Conservation (phyloP, 306 rosid species). For the Quercus agrifolia region DNA sequence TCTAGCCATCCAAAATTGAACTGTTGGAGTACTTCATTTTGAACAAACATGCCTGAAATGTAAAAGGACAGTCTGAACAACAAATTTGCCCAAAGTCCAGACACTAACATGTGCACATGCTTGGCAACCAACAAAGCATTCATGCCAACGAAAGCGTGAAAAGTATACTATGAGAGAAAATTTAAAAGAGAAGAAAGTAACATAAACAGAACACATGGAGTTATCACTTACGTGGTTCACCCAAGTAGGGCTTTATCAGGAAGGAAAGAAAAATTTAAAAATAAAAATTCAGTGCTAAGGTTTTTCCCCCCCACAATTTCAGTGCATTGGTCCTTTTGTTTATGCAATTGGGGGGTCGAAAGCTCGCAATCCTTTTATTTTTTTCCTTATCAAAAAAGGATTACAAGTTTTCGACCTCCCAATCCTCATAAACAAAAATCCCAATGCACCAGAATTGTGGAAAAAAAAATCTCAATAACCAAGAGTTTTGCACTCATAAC, state of each 20-base stretch:
- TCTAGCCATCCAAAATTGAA: not conserved
- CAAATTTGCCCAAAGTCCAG: not conserved
- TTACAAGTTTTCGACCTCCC: not conserved
- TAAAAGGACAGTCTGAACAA: not conserved
- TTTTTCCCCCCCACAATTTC: too few relatives aligned
- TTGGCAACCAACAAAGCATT: not conserved
- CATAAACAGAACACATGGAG: not conserved
- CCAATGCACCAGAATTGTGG: too few relatives aligned
- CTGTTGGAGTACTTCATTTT: not conserved
- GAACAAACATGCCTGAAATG: not conserved
- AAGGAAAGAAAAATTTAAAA: too few relatives aligned
- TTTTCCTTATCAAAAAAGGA: not conserved
- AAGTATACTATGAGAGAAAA: not conserved
- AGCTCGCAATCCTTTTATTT: too few relatives aligned
- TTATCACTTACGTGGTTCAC: not conserved
- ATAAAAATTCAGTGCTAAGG: too few relatives aligned
- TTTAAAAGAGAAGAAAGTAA: too few relatives aligned
- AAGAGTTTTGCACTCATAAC: too few relatives aligned
- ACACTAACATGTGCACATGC: not conserved
- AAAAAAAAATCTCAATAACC: too few relatives aligned
- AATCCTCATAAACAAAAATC: not conserved
- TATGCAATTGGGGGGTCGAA: too few relatives aligned
- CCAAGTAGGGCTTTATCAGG: too few relatives aligned
- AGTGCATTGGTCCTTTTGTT: too few relatives aligned
- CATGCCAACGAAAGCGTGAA: not conserved